These are phyloP conservation scores for Cladosporium sp. DNA, from an alignment of 2,329 filamentous ascomycete species.

Conservation along the genomic window DNA sequence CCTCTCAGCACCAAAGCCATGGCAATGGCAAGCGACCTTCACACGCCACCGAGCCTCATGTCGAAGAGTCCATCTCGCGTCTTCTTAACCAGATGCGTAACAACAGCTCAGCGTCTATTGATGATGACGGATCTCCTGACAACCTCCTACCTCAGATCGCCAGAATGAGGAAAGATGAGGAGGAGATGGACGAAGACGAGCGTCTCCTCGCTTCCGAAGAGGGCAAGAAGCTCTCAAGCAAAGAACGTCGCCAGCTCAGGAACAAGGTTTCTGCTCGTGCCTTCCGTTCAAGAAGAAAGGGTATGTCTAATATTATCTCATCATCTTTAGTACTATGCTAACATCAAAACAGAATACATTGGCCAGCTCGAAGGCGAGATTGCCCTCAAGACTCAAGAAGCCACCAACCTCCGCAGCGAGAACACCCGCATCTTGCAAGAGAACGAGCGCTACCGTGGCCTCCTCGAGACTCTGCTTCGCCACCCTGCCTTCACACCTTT, in stretches of 20 bases:
- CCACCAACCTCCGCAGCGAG: slow-evolving; percentile 74
- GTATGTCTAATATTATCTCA: slow-evolving; percentile 55
- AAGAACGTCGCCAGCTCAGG: slow-evolving; percentile 92
- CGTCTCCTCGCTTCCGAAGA: slow-evolving; percentile 91
- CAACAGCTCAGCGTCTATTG: slow-evolving; percentile 58
- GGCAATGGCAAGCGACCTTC: slow-evolving; percentile 48
- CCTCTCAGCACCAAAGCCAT: slow-evolving; percentile 29
- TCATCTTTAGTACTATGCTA: slow-evolving; percentile 44
- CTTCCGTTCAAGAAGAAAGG: slow-evolving; percentile 97
- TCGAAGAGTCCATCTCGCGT: slow-evolving; percentile 89
- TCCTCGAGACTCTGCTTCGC: slow-evolving; percentile 70
- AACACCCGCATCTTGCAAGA: slow-evolving; percentile 78
- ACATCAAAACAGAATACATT: slow-evolving; percentile 81
- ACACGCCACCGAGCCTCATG: slow-evolving; percentile 47
- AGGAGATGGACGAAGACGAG: slow-evolving; percentile 99
- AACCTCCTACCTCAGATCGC: slow-evolving; percentile 65
- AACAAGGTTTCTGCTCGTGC: slow-evolving; percentile 98
- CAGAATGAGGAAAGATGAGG: slow-evolving; percentile 85
- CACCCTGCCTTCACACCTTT: slow-evolving; percentile 51
- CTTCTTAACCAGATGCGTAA: slow-evolving; percentile 89
- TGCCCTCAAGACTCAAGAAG: slow-evolving; percentile 78
- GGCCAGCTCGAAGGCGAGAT: slow-evolving; percentile 89
- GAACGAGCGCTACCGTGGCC: slow-evolving; percentile 55
- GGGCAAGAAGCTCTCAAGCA: slow-evolving; percentile 98
- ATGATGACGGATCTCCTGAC: slow-evolving; percentile 47